Evolutionary conservation across 2,329 filamentous ascomycete species (phyloP).

Genomic region (Colletotrichum paranaense): DNA sequence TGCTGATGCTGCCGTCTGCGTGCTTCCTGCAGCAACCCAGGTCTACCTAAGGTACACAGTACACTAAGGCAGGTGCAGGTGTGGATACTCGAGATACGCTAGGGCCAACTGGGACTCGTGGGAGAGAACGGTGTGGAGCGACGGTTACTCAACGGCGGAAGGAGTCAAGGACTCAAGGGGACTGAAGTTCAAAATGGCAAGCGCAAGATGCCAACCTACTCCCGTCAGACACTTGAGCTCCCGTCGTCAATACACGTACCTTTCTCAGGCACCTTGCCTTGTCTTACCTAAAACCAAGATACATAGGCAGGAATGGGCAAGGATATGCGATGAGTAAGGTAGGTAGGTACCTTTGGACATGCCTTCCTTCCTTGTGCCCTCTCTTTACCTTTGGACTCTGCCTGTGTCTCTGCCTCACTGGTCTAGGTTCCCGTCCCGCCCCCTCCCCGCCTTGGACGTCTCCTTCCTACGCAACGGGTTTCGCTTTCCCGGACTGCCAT

Average conservation of each 20-base stretch:
- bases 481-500: not conserved
- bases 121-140: constrained; percentile 6
- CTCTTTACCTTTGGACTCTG: not conserved
- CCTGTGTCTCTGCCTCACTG: not conserved
- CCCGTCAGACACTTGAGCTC: not conserved
- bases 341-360: not conserved
- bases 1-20: not conserved
- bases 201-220: not conserved
- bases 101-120: constrained; percentile 4
- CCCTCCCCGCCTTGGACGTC: not conserved
- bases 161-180: no score
- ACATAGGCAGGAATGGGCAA: constrained; percentile 8
- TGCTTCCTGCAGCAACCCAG: not conserved
- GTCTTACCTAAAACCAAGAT: not conserved
- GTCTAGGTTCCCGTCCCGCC: not conserved
- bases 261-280: no score
- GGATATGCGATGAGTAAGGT: not conserved
- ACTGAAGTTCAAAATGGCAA: not conserved
- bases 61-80: not conserved
- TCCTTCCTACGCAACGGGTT: not conserved
- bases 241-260: not conserved
- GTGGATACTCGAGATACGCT: not conserved
- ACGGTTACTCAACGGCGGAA: constrained; percentile 8
- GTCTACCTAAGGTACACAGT: no score
- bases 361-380: not conserved